Percentiles rank a stretch among this genome's conserved stretches.
Conservation (phyloP, 2,329 filamentous ascomycete species). For the Pseudocercospora musae region DNA sequence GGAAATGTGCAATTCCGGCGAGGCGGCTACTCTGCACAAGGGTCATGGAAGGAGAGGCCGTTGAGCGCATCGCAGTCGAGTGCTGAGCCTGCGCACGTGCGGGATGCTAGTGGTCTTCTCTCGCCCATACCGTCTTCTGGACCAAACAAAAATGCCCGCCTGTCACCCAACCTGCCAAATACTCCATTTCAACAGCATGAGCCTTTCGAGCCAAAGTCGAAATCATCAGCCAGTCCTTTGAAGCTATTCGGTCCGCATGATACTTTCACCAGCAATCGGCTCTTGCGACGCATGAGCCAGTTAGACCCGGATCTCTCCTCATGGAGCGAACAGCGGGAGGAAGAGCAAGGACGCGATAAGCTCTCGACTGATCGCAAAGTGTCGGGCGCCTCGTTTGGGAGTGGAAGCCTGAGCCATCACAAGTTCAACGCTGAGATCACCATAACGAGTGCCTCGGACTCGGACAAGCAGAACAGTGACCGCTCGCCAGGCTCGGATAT, state of each 20-base stretch:
- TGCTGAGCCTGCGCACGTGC: constrained; percentile 10
- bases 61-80: constrained; percentile 55
- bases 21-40: constrained; percentile 67
- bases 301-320: constrained; percentile 54
- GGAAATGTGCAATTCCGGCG: constrained; percentile 67
- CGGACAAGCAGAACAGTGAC: constrained; percentile 22
- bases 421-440: constrained; percentile 38
- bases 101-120: constrained; percentile 21
- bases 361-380: constrained; percentile 6
- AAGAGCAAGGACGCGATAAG: neutral
- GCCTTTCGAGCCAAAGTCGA: constrained; percentile 58
- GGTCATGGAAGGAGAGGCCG: constrained; percentile 67
- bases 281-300: constrained; percentile 82
- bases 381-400: constrained; percentile 35
- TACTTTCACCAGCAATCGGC: constrained; percentile 86
- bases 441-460: constrained; percentile 32
- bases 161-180: constrained; percentile 41
- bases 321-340: constrained; percentile 7
- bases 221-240: constrained; percentile 69
- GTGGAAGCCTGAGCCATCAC: constrained; percentile 44
- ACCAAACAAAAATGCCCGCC: constrained; percentile 13
- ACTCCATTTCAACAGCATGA: constrained; percentile 46
- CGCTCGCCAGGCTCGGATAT: constrained; percentile 31
- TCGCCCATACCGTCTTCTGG: constrained; percentile 15
- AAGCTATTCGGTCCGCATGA: constrained; percentile 92